Evolutionary conservation across 306 rosid genomes (phyloP).

Genomic region (Cicer yamashitae): DNA sequence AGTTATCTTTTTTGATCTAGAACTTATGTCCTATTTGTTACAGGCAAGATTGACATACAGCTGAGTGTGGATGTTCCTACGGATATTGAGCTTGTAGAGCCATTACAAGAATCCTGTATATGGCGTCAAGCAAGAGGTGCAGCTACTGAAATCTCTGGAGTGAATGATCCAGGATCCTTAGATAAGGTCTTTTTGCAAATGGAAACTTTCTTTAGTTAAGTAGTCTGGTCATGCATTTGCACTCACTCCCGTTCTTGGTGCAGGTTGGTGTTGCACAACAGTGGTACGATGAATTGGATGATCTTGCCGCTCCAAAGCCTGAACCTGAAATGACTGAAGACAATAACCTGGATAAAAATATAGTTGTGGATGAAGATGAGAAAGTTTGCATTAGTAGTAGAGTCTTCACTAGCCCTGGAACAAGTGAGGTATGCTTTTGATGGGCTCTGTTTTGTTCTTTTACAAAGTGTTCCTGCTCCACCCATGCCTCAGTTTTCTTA

Average conservation of each 20-base stretch:
- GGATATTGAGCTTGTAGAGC: constrained; percentile 78
- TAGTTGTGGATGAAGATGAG: constrained; percentile 54
- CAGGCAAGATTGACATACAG: constrained; percentile 72
- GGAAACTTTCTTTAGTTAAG: constrained; percentile 23
- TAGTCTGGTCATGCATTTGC: constrained; percentile 36
- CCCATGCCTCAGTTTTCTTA: not conserved
- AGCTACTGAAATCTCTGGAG: constrained; percentile 62
- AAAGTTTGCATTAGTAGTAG: constrained; percentile 51
- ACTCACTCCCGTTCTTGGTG: constrained; percentile 46
- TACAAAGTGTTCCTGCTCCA: constrained; percentile 13
- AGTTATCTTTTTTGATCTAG: constrained; percentile 17
- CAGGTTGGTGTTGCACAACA: constrained; percentile 84
- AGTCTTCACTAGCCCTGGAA: constrained; percentile 85
- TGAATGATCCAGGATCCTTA: constrained; percentile 59
- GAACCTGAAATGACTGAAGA: constrained; percentile 59
- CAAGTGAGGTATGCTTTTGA: constrained; percentile 71
- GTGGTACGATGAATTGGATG: constrained; percentile 86
- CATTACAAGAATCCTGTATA: constrained; percentile 72
- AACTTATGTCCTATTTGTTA: constrained; percentile 35
- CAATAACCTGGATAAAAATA: constrained; percentile 41
- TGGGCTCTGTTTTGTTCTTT: not conserved
- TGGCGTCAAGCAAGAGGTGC: constrained; percentile 93
- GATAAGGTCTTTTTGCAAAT: constrained; percentile 61
- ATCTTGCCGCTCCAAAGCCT: constrained; percentile 61
- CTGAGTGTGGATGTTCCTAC: constrained; percentile 64